These are phyloP conservation scores for Verticillium alfalfae DNA, from an alignment of 2,329 filamentous ascomycete genomes.

Conservation along the genomic window DNA sequence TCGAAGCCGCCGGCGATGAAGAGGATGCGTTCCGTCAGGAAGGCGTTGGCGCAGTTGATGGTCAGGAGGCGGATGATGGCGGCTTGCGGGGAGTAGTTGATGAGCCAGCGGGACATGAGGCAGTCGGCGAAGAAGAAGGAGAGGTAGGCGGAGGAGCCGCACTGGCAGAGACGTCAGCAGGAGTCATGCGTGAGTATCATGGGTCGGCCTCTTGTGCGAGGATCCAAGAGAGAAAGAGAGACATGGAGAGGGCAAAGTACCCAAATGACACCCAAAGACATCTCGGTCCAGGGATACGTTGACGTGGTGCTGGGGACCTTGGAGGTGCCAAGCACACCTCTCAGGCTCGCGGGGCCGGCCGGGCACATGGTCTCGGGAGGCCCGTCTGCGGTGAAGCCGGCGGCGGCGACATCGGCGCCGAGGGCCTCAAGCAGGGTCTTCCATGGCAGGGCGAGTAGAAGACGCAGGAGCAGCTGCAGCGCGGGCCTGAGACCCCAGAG, in stretches of 20 bases:
- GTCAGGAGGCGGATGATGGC: constrained; percentile 75
- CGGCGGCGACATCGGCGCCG: constrained; percentile 4
- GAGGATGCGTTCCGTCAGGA: constrained; percentile 67
- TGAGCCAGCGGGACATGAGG: constrained; percentile 79
- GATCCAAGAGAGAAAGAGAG: too few species aligned
- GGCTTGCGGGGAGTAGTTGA: constrained; percentile 77
- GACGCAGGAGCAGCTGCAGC: constrained; percentile 61
- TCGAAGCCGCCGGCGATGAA: constrained; percentile 64
- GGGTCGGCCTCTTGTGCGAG: too few species aligned
- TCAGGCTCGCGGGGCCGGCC: constrained; percentile 27
- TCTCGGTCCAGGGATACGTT: constrained; percentile 54
- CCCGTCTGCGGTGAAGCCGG: constrained; percentile 12
- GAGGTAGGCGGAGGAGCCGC: constrained; percentile 69
- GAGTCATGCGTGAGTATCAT: too few species aligned
- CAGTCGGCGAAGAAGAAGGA: constrained; percentile 82
- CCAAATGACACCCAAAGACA: constrained; percentile 68
- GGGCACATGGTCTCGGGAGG: constrained; percentile 21
- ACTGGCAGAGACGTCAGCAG: constrained; percentile 38
- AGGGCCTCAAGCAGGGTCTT: constrained; percentile 7
- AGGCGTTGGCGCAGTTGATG: constrained; percentile 69
- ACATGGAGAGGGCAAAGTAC: constrained; percentile 35
- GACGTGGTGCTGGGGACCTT: constrained; percentile 9
- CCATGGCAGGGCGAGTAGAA: constrained; percentile 36
- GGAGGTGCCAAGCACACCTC: constrained; percentile 41
- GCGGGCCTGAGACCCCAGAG: constrained; percentile 68